Percentiles rank a stretch among this genome's conserved stretches.
These are phyloP conservation scores for Chionographis japonica DNA, from an alignment of 106 monocot genomes.

Conservation along the genomic window DNA sequence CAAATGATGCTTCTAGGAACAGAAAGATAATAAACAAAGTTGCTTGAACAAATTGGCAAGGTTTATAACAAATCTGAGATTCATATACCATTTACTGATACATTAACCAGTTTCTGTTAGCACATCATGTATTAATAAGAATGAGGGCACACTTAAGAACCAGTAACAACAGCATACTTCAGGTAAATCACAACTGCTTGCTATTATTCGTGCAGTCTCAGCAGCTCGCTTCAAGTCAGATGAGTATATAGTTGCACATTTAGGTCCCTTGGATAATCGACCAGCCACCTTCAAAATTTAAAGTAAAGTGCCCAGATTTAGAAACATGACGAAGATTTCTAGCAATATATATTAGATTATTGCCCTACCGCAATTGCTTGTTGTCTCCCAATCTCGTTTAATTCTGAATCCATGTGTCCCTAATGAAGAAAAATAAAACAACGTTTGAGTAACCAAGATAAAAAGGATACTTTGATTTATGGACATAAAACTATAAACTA, in stretches of 20 bases:
- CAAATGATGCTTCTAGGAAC: too few species aligned
- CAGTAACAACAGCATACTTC: slow-evolving; percentile 31
- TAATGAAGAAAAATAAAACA: slow-evolving; percentile 11
- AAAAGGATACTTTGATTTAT: neutral
- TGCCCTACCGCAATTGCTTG: slow-evolving; percentile 57
- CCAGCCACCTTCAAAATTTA: slow-evolving; percentile 46
- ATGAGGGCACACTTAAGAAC: too few species aligned
- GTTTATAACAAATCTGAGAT: too few species aligned
- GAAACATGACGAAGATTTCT: neutral
- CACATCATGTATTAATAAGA: too few species aligned
- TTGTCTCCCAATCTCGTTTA: slow-evolving; percentile 79
- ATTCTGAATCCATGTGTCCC: slow-evolving; percentile 81
- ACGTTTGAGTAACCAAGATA: neutral
- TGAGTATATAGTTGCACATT: slow-evolving; percentile 66
- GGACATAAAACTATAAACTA: too few species aligned
- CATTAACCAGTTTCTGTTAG: too few species aligned
- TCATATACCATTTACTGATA: too few species aligned
- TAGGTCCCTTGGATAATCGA: slow-evolving; percentile 56
- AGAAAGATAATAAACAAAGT: too few species aligned
- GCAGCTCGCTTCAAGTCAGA: slow-evolving; percentile 92
- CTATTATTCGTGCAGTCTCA: slow-evolving; percentile 81
- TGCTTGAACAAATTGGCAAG: too few species aligned
- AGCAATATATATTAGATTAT: neutral
- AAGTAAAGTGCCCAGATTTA: neutral
- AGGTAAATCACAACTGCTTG: slow-evolving; percentile 47